Evolutionary conservation across 495 filamentous ascomycete species (phyloP).

Genomic region (Aspergillus saccharolyticus): DNA sequence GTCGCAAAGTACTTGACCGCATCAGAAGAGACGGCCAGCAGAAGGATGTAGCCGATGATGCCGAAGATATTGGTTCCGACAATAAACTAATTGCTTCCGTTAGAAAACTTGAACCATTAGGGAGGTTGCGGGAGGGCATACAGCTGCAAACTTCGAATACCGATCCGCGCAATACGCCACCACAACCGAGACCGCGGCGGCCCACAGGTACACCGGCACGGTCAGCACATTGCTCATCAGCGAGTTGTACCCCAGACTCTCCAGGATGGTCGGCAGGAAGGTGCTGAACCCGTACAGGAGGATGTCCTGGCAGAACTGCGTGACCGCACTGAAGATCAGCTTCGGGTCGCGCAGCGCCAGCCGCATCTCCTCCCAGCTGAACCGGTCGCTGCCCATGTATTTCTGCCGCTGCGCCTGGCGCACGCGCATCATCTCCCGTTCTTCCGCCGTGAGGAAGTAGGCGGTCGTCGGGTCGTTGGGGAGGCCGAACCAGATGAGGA

Average conservation of each 20-base stretch:
- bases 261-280: slow-evolving; percentile 54
- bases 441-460: slow-evolving; percentile 47
- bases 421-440: slow-evolving; percentile 48
- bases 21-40: slow-evolving; percentile 30
- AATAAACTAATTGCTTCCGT: not conserved
- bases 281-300: slow-evolving; percentile 56
- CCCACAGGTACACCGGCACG: slow-evolving; percentile 41
- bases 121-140: slow-evolving; percentile 9
- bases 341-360: slow-evolving; percentile 39
- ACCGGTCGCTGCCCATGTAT: slow-evolving; percentile 46
- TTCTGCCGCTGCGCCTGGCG: slow-evolving; percentile 34
- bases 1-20: slow-evolving; percentile 52
- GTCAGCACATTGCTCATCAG: slow-evolving; percentile 45
- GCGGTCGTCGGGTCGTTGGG: slow-evolving; percentile 52
- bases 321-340: slow-evolving; percentile 37
- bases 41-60: slow-evolving; percentile 7
- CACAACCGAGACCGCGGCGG: slow-evolving; percentile 38
- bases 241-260: slow-evolving; percentile 46
- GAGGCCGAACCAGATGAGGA: slow-evolving; percentile 51
- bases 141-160: slow-evolving; percentile 33
- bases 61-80: slow-evolving; percentile 1
- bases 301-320: slow-evolving; percentile 52
- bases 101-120: not conserved
- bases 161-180: slow-evolving; percentile 39
- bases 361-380: slow-evolving; percentile 48